phyloP scores from a whole-genome alignment of 495 filamentous ascomycete species.

The Penicillium soppii region DNA sequence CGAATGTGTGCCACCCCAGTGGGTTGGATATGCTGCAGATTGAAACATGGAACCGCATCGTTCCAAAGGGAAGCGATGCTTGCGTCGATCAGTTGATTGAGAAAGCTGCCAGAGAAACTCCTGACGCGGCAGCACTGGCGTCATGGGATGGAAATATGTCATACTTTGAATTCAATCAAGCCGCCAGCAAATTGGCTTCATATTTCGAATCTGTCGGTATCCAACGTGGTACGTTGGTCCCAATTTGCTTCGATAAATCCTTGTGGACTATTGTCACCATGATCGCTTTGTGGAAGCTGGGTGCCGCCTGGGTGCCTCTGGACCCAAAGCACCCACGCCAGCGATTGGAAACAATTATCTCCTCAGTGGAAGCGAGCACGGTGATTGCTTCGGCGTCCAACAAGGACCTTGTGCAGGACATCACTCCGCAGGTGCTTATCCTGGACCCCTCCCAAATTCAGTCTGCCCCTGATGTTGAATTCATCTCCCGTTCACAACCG shows the following conservation, averaged over 20 bases:
- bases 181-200: slow-evolving; percentile 23
- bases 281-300: slow-evolving; percentile 47
- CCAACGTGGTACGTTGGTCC: slow-evolving; percentile 25
- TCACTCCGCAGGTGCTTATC: slow-evolving; percentile 4
- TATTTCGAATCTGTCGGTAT: slow-evolving; percentile 26
- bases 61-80: slow-evolving; percentile 11
- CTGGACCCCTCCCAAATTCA: slow-evolving; percentile 12
- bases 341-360: slow-evolving; percentile 33
- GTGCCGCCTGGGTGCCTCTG: slow-evolving; percentile 42
- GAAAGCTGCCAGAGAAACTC: slow-evolving; percentile 10
- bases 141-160: slow-evolving; percentile 39
- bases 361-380: slow-evolving; percentile 19
- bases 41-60: slow-evolving; percentile 20
- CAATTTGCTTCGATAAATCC: slow-evolving; percentile 33
- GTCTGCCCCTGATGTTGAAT: not conserved
- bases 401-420: slow-evolving; percentile 8
- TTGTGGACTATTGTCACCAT: slow-evolving; percentile 43
- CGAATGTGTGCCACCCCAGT: slow-evolving; percentile 10
- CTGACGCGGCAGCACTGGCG: slow-evolving; percentile 26
- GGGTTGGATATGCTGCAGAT: slow-evolving; percentile 17
- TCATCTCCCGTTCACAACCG: slow-evolving; percentile 10
- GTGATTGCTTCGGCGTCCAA: slow-evolving; percentile 22
- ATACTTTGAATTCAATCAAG: slow-evolving; percentile 31
- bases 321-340: slow-evolving; percentile 37
- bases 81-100: slow-evolving; percentile 29